Percentiles rank a stretch among this genome's conserved stretches.
phyloP scores from a whole-genome alignment of 192 early-diverging fungal species.

The Anaeromyces robustus region DNA sequence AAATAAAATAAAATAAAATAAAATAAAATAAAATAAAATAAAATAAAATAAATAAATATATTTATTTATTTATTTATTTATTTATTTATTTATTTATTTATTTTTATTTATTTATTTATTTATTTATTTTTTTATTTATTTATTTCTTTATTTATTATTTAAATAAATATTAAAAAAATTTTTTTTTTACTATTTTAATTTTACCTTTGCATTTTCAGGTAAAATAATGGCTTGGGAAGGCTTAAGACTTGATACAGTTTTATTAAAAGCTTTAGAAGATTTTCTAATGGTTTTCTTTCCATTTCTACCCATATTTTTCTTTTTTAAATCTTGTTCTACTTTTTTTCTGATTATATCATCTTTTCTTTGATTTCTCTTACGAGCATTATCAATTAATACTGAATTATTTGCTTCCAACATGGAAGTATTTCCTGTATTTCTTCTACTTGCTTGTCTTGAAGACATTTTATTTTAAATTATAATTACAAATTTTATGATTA shows the following conservation, averaged over 20 bases:
- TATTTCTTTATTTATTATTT: not conserved
- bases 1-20: too few relatives aligned
- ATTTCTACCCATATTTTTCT: slow-evolving; percentile 10
- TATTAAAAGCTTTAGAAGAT: not conserved
- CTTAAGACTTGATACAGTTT: not conserved
- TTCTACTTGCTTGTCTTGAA: not conserved
- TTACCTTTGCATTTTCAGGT: not conserved
- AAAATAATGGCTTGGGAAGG: slow-evolving; percentile 2
- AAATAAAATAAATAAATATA: too few relatives aligned
- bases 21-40: too few relatives aligned
- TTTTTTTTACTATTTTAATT: not conserved
- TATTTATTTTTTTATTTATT: too few relatives aligned
- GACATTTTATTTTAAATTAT: not conserved
- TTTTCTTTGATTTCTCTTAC: slow-evolving; percentile 16
- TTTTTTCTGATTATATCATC: slow-evolving; percentile 32
- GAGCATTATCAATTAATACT: not conserved
- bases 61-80: too few relatives aligned
- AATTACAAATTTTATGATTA: not conserved
- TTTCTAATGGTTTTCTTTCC: not conserved
- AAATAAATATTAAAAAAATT: slow-evolving; percentile 13
- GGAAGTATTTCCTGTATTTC: too few relatives aligned
- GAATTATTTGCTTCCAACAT: too few relatives aligned
- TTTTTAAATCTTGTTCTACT: slow-evolving; percentile 23
- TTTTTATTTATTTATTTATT: too few relatives aligned
- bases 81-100: too few relatives aligned